Base-by-base conservation (phyloP, 148 eudicot genomes). In the Rhododendron henanense region DNA sequence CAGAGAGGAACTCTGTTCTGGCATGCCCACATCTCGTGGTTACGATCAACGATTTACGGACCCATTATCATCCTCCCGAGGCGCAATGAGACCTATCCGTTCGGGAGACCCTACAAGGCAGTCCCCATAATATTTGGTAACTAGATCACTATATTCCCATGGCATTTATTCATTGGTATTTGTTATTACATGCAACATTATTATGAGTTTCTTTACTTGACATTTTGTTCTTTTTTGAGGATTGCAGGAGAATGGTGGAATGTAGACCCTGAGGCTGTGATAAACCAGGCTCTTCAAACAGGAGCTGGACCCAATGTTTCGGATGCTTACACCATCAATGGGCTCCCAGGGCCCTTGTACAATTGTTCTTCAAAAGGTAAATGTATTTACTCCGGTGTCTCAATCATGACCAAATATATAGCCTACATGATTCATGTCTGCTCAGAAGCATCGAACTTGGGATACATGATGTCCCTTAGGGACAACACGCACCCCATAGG, bases 231-330 rank as follows among this genome's bases (percentile, higher is more conserved):
- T 11, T 63, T 67, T 15, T 45, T 14, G 21, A 48, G 51, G 78
- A 71, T 45, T 50, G 3, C 79, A 84, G 85, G 85, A 73, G 85
- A 73, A 51, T 84, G 85, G 85, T 84, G 85, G 85, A 73, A 84
- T 71, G 85, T 33, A 48, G 85, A 84, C 31, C 65, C 85, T 16
- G 85, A 84, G 65, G 85, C 79, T 47, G 85, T 84, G 37, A 84
- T 84, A 1, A 84, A 41, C 21, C 85, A 84, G 65, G 79, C 85
- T 31, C 79, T 84, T 15, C 85, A 84, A 73, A 84, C 85, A 25
- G 85, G 85, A 18, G 85, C 18, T 48, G 79, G 28, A 28, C 79
- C 85, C 14, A 84, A 84, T 45, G 85, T 83, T 71, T 84, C 85
- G 8, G 85, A 84, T 71, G 85, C 85, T 3, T 84, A 71, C 63